Conservation (phyloP, 2,329 filamentous ascomycete species). For the Phaeomoniella chlamydospora region DNA sequence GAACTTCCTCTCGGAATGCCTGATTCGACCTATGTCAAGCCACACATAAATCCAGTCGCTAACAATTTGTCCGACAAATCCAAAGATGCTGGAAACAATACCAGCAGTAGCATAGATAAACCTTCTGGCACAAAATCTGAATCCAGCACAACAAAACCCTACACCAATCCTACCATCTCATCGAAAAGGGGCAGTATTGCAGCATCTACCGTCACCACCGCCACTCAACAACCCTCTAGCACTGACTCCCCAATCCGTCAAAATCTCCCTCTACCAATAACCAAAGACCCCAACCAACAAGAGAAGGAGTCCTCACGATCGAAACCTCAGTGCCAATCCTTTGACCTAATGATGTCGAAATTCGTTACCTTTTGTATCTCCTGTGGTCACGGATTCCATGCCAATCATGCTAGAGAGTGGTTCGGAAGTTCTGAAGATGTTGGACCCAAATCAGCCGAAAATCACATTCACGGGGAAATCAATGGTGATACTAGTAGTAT, state of each 20-base stretch:
- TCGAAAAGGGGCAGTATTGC: constrained; percentile 3
- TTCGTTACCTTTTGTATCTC: constrained; percentile 47
- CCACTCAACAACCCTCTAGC: constrained; percentile 2
- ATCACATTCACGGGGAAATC: not conserved
- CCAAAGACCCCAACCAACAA: constrained; percentile 1
- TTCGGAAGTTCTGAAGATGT: constrained; percentile 22
- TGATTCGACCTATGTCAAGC: constrained; percentile 29
- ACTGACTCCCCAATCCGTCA: not conserved
- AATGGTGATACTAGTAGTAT: constrained; percentile 3
- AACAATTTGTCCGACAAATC: constrained; percentile 1
- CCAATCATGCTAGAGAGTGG: constrained; percentile 48
- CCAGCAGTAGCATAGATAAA: constrained; percentile 11
- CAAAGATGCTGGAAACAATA: constrained; percentile 3
- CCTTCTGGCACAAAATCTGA: constrained; percentile 4
- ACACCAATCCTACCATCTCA: constrained; percentile 2
- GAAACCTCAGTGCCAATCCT: constrained; percentile 4
- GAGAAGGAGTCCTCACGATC: constrained; percentile 1
- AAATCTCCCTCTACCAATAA: constrained; percentile 2
- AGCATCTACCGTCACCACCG: not conserved
- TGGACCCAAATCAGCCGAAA: not conserved
- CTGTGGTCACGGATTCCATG: constrained; percentile 51
- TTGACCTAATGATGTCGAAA: constrained; percentile 33
- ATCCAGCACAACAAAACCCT: constrained; percentile 3
- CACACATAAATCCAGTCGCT: constrained; percentile 5
- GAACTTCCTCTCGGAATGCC: constrained; percentile 46